phyloP scores from a whole-genome alignment of 83 land plant genomes.

The Isoetes engelmannii region DNA sequence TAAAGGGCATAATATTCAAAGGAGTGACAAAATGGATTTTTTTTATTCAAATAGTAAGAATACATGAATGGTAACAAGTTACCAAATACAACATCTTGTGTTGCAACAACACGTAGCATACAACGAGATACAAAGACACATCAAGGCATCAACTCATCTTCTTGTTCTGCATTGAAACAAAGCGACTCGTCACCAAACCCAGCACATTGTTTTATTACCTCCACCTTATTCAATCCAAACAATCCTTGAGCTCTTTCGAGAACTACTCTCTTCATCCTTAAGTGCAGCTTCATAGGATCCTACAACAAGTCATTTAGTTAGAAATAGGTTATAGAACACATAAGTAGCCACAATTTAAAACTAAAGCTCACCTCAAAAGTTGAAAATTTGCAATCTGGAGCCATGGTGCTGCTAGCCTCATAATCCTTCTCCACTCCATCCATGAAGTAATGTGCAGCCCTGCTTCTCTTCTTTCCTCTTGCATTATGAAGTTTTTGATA shows the following conservation, averaged over 20 bases:
- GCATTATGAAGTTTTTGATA: conserved; percentile 35
- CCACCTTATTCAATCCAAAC: neutral
- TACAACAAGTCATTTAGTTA: neutral
- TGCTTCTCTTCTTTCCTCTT: conserved; percentile 21
- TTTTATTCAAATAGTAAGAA: no score
- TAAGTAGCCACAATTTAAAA: neutral
- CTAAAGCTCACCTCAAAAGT: conserved; percentile 18
- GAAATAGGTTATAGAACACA: neutral
- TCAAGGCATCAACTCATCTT: no score
- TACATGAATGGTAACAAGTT: no score
- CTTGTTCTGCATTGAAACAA: no score
- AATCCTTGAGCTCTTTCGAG: neutral
- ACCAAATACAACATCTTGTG: no score
- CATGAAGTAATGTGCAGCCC: conserved; percentile 23
- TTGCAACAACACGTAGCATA: no score
- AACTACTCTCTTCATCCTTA: conserved; percentile 4
- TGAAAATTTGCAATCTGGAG: conserved; percentile 36
- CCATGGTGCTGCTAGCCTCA: conserved; percentile 21
- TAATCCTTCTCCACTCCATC: conserved; percentile 37
- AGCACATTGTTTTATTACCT: conserved; percentile 12
- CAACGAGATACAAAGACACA: no score
- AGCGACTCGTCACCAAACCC: conserved; percentile 11
- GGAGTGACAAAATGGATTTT: no score
- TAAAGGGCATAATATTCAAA: no score
- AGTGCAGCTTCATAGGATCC: neutral